Evolutionary conservation across 2,329 filamentous ascomycete species (phyloP), one percentile per base, ranked within the genome.

Genomic region (Chrysoporthe cubensis): DNA sequence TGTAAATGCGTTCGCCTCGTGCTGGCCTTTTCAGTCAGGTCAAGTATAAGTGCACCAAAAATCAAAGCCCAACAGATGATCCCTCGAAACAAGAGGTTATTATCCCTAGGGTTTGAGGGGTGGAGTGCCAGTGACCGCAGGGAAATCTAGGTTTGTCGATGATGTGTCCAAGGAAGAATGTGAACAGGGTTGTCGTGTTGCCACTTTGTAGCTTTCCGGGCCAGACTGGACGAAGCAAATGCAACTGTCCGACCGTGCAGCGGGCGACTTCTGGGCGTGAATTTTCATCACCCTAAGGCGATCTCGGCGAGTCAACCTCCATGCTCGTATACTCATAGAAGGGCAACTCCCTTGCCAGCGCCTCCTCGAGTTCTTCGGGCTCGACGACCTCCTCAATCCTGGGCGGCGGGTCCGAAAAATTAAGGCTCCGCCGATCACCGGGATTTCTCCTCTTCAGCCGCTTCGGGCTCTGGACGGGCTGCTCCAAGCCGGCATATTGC

Each of bases 381-480:
- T 86, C 84, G 18, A 86, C 84, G 1, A 84, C 77, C 75, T 87
- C 84, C 48, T 85, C 83, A 67, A 87, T 87, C 48, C 82, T 79
- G 13, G 82, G 82, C 61, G 80, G 82, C 43, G 83, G 83, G 67
- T 86, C 84, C 26, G 82, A 78, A 70, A 85, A 84, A 37, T 81
- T 78, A n/a, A 84, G 72, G 69, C 82, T 82, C 52, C 81, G 80
- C 46, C 84, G 81, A 59, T 80, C 76, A n/a, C 77, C 78, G 40
- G n/a, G 43, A 64, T 83, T 73, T 50, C 82, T 80, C 69, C 84
- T 81, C 64, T 80, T 79, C 68, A 85, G 76, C 40, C 83, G 80
- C 26, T 83, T 80, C 11, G 83, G 83, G 70, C 82, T 84, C 16
- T 80, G 83, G 16, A 82, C 83, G 11, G 79, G 78, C 65, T 84